A percentile compares a stretch with the other conserved stretches of the same genome.
Conservation (phyloP, 208 protist genomes). For the Leishmania guyanensis region DNA sequence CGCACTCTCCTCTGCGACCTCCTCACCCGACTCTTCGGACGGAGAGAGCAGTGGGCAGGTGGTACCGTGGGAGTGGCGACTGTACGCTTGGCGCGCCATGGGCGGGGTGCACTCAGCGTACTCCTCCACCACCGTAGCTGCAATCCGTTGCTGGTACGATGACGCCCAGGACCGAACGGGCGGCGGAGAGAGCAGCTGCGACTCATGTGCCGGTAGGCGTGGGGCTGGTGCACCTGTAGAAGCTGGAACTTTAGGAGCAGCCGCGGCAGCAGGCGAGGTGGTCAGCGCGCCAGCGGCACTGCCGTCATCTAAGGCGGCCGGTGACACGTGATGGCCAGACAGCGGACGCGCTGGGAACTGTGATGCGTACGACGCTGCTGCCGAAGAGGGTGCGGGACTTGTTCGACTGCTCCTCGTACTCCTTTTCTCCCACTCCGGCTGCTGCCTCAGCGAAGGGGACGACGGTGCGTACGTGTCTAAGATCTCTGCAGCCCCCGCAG, state of each 20-base stretch:
- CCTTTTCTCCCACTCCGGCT: neutral
- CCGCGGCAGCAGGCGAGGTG: neutral
- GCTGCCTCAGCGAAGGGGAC: neutral
- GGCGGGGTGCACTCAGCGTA: neutral
- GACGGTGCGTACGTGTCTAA: neutral
- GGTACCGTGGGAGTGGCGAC: neutral
- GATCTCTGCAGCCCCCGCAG: neutral
- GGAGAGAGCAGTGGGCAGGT: slow-evolving; percentile 1
- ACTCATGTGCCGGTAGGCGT: neutral
- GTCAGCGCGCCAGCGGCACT: neutral
- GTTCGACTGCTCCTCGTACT: neutral
- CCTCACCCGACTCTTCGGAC: neutral
- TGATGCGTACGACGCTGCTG: neutral
- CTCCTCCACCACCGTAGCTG: neutral
- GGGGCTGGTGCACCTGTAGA: neutral
- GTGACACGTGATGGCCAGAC: neutral
- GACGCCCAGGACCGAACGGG: neutral
- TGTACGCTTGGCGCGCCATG: neutral
- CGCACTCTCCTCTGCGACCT: neutral
- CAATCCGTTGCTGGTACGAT: neutral
- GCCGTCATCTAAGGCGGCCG: neutral
- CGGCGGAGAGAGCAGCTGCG: neutral
- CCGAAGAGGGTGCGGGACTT: neutral
- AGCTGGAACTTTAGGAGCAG: neutral
- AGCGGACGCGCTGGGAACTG: slow-evolving; percentile 5